Evolutionary conservation across 1,284 basidiomycete species (phyloP).

Genomic region (Marasmius sp.): DNA sequence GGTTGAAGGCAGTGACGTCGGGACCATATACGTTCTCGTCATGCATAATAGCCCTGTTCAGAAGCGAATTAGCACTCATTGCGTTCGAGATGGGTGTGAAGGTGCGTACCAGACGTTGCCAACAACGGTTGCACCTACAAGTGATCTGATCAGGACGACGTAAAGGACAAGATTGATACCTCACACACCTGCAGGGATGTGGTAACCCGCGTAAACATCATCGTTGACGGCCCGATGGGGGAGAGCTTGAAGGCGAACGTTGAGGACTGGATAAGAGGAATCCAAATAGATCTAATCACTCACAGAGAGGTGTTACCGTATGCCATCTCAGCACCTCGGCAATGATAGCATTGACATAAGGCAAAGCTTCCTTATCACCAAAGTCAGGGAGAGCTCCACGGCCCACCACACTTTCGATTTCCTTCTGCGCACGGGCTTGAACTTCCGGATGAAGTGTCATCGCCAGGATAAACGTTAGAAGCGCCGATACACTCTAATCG

Average conservation of each 20-base stretch:
- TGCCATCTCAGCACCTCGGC: constrained; percentile 5
- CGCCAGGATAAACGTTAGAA: constrained; percentile 24
- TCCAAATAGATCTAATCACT: neutral
- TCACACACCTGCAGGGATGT: neutral
- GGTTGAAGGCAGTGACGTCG: neutral
- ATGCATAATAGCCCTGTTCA: neutral
- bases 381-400: constrained; percentile 32
- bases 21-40: neutral
- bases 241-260: neutral
- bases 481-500: constrained; percentile 19
- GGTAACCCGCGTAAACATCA: neutral
- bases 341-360: constrained; percentile 31
- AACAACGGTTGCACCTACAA: neutral
- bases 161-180: neutral
- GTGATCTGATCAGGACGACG: no score
- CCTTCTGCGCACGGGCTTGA: constrained; percentile 27
- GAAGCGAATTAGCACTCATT: neutral
- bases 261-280: neutral
- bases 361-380: constrained; percentile 28
- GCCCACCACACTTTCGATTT: constrained; percentile 33
- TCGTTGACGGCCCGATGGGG: neutral
- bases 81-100: neutral
- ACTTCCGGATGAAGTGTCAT: constrained; percentile 28
- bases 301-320: neutral
- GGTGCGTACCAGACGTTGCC: neutral